These are phyloP conservation scores for Phlebopus sp. DNA, from an alignment of 1,284 basidiomycete genomes.

Conservation along the genomic window DNA sequence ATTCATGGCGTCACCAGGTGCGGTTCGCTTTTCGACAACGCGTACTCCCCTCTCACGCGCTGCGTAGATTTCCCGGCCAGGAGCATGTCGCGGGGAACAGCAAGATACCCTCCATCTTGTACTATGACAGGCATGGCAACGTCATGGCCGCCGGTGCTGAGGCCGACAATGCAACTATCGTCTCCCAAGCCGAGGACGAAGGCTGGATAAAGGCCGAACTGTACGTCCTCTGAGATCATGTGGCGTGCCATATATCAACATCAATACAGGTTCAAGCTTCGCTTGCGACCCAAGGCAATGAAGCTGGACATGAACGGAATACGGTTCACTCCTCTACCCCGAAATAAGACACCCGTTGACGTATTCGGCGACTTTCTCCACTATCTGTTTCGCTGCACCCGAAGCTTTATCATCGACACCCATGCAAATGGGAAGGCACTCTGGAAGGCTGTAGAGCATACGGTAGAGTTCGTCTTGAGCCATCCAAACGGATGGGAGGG, in stretches of 20 bases:
- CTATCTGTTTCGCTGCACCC: constrained; percentile 70
- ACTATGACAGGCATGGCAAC: constrained; percentile 60
- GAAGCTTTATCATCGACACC: constrained; percentile 70
- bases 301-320: constrained; percentile 78
- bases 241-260: not conserved
- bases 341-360: constrained; percentile 61
- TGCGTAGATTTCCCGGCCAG: constrained; percentile 68
- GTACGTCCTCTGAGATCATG: constrained; percentile 38
- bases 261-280: constrained; percentile 66
- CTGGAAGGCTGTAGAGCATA: constrained; percentile 61
- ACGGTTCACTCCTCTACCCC: constrained; percentile 63
- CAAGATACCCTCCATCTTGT: constrained; percentile 75
- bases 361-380: constrained; percentile 76
- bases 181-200: constrained; percentile 68
- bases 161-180: constrained; percentile 57
- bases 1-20: constrained; percentile 73
- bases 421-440: constrained; percentile 64
- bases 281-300: constrained; percentile 70
- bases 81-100: constrained; percentile 81
- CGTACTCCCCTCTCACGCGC: constrained; percentile 6
- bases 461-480: constrained; percentile 66
- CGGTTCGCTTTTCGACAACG: constrained; percentile 7
- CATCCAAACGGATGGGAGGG: constrained; percentile 84
- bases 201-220: constrained; percentile 71
- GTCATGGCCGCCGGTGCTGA: constrained; percentile 74